phyloP scores from a whole-genome alignment of 345 rosid genomes.

The Populus nigra region DNA sequence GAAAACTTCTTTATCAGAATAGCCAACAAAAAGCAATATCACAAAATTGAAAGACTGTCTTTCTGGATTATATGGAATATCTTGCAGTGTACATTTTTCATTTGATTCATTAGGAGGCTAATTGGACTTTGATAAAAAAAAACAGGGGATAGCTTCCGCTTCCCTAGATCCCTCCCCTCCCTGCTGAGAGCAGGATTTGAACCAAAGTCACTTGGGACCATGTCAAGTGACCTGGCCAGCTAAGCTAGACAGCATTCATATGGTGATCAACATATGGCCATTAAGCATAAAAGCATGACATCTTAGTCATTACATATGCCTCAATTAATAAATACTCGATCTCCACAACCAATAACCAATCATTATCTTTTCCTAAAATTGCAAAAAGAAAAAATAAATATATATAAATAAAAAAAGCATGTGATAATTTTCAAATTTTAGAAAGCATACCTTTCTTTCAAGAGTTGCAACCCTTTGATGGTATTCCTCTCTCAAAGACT shows the following conservation, averaged over 20 bases:
- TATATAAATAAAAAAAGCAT: background rate
- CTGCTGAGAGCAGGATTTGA: background rate
- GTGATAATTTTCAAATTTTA: background rate
- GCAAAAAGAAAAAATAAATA: background rate
- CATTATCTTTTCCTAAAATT: background rate
- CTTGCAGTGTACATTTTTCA: background rate
- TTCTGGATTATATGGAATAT: background rate
- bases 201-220: background rate
- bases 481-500: conserved; percentile 93
- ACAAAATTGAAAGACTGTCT: background rate
- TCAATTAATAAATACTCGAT: background rate
- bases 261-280: background rate
- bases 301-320: background rate
- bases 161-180: background rate
- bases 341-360: background rate
- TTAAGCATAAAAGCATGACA: background rate
- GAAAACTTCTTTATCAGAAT: background rate
- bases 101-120: background rate
- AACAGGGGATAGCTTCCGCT: background rate
- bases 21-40: background rate
- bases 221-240: background rate
- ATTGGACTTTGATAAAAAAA: background rate
- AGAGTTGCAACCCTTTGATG: conserved; percentile 94
- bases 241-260: background rate
- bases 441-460: conserved; percentile 76